Conservation (phyloP, 2,329 filamentous ascomycete genomes). For the Sarocladium kiliense region DNA sequence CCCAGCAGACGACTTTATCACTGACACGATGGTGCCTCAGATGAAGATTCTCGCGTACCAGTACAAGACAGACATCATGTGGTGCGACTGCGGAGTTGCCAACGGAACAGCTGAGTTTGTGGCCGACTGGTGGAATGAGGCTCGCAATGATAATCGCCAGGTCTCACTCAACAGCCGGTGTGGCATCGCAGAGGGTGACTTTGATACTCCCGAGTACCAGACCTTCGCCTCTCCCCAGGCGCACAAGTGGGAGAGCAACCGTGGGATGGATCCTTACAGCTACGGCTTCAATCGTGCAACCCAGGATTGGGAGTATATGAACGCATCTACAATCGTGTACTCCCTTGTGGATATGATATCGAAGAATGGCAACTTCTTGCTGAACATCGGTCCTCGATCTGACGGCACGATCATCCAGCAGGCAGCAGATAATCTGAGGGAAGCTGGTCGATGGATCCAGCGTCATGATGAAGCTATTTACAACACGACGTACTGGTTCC, state of each 20-base stretch:
- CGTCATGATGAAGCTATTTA: conserved; percentile 49
- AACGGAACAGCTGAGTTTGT: conserved; percentile 35
- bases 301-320: conserved; percentile 43
- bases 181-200: conserved; percentile 42
- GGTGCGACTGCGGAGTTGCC: conserved; percentile 39
- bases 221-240: conserved; percentile 1
- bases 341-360: conserved; percentile 45
- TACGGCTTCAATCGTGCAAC: conserved; percentile 57
- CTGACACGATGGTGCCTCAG: conserved; percentile 37
- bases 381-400: conserved; percentile 49
- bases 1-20: conserved; percentile 32
- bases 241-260: conserved; percentile 53
- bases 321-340: conserved; percentile 40
- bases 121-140: conserved; percentile 32
- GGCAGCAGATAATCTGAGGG: conserved; percentile 40
- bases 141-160: conserved; percentile 32
- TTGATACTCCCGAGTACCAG: conserved; percentile 51
- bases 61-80: conserved; percentile 41
- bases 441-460: conserved; percentile 50
- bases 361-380: conserved; percentile 51
- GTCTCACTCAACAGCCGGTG: conserved; percentile 52
- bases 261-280: conserved; percentile 53
- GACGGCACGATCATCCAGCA: conserved; percentile 47
- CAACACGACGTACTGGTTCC: conserved; percentile 46
- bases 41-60: conserved; percentile 36